Evolutionary conservation across 306 rosid genomes (phyloP).

Genomic region (Pyrus pyrifolia): DNA sequence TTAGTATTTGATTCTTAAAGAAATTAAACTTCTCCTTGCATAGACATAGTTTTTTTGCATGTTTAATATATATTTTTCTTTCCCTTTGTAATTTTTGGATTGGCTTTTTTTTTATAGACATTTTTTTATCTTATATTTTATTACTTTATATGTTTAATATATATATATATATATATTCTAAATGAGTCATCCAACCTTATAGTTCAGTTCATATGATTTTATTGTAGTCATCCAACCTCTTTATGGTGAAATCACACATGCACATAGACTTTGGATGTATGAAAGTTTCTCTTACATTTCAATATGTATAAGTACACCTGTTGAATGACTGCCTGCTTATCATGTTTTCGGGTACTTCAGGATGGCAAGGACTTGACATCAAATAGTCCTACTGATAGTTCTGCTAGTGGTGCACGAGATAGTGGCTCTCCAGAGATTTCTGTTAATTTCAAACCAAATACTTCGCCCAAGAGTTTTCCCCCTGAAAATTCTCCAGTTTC

Average conservation of each 20-base stretch:
- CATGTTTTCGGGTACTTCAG: conserved; percentile 48
- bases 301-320: conserved; percentile 1
- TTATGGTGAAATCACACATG: background rate
- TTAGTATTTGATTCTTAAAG: background rate
- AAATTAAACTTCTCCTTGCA: background rate
- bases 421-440: conserved; percentile 69
- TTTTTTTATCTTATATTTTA: too few species aligned
- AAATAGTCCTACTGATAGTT: conserved; percentile 72
- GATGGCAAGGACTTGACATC: conserved; percentile 76
- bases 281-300: background rate
- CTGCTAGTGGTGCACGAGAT: conserved; percentile 56
- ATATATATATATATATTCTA: too few species aligned
- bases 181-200: background rate
- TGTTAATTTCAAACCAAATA: conserved; percentile 43
- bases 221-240: background rate
- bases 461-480: conserved; percentile 46
- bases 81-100: background rate
- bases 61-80: background rate
- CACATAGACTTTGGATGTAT: background rate
- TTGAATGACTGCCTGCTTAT: conserved; percentile 22
- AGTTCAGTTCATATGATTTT: background rate
- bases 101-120: background rate
- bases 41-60: background rate
- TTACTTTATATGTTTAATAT: too few species aligned
- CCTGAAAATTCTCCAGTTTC: conserved; percentile 47